Evolutionary conservation across 2,329 filamentous ascomycete species (phyloP).

Genomic region (Gaeumannomyces tritici): DNA sequence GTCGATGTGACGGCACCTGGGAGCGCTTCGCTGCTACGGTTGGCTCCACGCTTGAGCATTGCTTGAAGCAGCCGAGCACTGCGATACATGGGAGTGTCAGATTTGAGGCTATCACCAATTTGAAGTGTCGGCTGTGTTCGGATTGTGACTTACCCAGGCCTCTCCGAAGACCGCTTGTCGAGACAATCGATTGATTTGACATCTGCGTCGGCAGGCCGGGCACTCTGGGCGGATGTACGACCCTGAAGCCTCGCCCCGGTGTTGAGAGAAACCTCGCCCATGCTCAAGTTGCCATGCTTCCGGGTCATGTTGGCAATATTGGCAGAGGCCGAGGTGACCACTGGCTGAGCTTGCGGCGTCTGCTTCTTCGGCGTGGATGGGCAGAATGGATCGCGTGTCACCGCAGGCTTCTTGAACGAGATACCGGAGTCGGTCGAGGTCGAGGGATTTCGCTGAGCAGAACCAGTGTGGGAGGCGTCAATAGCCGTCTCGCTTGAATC

Average conservation of each 20-base stretch:
- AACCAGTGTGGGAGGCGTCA: not conserved
- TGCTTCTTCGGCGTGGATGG: constrained; percentile 3
- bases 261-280: not conserved
- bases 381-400: constrained; percentile 2
- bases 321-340: not conserved
- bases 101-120: not conserved
- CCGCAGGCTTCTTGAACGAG: not conserved
- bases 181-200: constrained; percentile 1
- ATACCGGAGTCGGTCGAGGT: not conserved
- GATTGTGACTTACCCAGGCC: not conserved
- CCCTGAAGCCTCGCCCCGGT: not conserved
- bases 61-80: constrained; percentile 35
- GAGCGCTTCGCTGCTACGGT: constrained; percentile 22
- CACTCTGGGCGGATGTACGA: not conserved
- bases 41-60: constrained; percentile 38
- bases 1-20: constrained; percentile 37
- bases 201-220: not conserved
- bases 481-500: constrained; percentile 1
- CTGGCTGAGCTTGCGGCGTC: not conserved
- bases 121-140: not conserved
- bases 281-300: not conserved
- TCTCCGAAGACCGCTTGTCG: constrained; percentile 2
- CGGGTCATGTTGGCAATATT: not conserved
- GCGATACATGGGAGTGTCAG: not conserved
- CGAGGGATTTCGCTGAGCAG: not conserved